Evolutionary conservation across 805 yeast genomes (phyloP).

Genomic region (Myxozyma mucilagina): DNA sequence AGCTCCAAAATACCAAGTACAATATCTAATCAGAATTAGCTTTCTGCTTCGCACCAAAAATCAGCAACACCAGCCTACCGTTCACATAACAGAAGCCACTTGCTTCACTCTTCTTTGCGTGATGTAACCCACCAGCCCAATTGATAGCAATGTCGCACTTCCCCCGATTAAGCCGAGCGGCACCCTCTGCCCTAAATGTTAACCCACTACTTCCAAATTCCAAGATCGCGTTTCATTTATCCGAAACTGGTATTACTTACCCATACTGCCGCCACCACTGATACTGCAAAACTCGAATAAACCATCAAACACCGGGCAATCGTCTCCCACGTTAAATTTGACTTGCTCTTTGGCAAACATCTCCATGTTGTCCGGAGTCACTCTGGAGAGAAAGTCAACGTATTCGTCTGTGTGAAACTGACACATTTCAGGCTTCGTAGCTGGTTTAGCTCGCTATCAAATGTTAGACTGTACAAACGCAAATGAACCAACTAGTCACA

Average conservation of each 20-base stretch:
- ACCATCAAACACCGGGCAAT: slow-evolving; percentile 94
- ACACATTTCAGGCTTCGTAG: slow-evolving; percentile 96
- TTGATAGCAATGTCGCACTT: slow-evolving; percentile 92
- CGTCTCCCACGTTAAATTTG: slow-evolving; percentile 95
- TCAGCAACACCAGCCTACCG: slow-evolving; percentile 27
- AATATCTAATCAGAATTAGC: slow-evolving; percentile 54
- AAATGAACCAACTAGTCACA: slow-evolving; percentile 7
- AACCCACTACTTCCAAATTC: no score
- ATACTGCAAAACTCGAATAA: slow-evolving; percentile 85
- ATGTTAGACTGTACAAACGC: not conserved
- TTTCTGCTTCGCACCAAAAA: not conserved
- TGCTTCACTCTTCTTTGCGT: slow-evolving; percentile 92
- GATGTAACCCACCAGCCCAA: slow-evolving; percentile 96
- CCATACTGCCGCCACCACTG: slow-evolving; percentile 91
- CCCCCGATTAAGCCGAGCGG: slow-evolving; percentile 83
- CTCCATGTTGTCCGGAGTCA: slow-evolving; percentile 26
- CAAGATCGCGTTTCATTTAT: no score
- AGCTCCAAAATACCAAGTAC: slow-evolving; percentile 84
- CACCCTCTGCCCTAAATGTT: slow-evolving; percentile 50
- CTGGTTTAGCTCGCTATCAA: slow-evolving; percentile 80
- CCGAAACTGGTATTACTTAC: slow-evolving; percentile 38
- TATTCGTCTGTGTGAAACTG: slow-evolving; percentile 98
- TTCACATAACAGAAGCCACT: slow-evolving; percentile 94
- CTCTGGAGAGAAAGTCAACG: slow-evolving; percentile 62
- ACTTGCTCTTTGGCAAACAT: slow-evolving; percentile 75